A percentile compares a stretch with the other conserved stretches of the same genome.
Evolutionary conservation across 2,329 filamentous ascomycete genomes (phyloP).

Genomic region (Trichoderma breve): DNA sequence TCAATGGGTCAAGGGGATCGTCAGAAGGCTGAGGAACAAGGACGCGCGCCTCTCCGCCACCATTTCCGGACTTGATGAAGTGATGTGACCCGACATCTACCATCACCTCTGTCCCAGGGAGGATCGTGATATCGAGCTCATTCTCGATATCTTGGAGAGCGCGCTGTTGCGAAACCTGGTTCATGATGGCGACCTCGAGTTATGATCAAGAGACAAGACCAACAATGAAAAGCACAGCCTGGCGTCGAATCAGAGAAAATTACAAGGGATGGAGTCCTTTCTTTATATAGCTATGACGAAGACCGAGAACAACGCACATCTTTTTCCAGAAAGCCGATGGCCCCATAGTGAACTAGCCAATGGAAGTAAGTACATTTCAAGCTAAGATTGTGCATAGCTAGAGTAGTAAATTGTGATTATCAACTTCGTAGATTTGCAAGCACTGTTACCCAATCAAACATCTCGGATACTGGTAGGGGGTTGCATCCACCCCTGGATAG

Average conservation of each 20-base stretch:
- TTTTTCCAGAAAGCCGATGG: neutral
- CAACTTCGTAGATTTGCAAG: neutral
- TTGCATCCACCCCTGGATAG: neutral
- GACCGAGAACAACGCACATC: neutral
- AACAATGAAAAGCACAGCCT: neutral
- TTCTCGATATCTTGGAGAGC: conserved; percentile 11
- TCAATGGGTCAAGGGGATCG: conserved; percentile 9
- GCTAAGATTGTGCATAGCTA: neutral
- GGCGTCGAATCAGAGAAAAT: neutral
- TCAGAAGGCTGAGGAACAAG: conserved; percentile 10
- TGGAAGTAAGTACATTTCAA: neutral
- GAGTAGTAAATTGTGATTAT: neutral
- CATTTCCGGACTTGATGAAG: conserved; percentile 7
- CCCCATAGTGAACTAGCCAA: neutral
- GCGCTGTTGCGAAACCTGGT: neutral
- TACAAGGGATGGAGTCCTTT: neutral
- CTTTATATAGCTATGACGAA: neutral
- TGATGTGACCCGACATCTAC: conserved; percentile 4
- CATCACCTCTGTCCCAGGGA: conserved; percentile 13
- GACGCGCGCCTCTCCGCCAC: neutral
- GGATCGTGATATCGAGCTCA: conserved; percentile 13
- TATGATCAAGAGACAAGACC: neutral
- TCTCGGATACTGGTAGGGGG: neutral
- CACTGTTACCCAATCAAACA: neutral
- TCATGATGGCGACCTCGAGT: neutral